A percentile compares a stretch with the other conserved stretches of the same genome.
Evolutionary conservation across 176 grass and related monocot species (phyloP).

Genomic region (Lolium rigidum): DNA sequence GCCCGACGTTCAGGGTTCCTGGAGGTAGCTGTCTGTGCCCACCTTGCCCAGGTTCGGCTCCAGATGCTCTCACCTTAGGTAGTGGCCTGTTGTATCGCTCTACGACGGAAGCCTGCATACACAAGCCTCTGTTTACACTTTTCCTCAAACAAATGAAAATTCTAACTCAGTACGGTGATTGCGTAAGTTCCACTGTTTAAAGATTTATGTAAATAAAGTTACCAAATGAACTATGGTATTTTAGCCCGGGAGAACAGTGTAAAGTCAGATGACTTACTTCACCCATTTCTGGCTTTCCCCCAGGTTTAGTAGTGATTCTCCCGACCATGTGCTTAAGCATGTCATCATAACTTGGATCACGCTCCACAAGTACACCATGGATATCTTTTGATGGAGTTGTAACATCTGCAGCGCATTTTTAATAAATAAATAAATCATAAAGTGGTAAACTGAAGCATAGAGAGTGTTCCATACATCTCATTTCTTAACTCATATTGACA

Average conservation of each 20-base stretch:
- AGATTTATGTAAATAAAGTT: neutral
- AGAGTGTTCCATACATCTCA: no score
- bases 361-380: slow-evolving; percentile 61
- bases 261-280: slow-evolving; percentile 60
- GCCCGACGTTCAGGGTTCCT: slow-evolving; percentile 55
- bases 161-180: neutral
- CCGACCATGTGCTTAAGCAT: slow-evolving; percentile 96
- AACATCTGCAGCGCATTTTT: slow-evolving; percentile 50
- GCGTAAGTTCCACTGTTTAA: neutral
- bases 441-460: no score
- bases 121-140: neutral
- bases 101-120: slow-evolving; percentile 59
- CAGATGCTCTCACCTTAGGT: slow-evolving; percentile 68
- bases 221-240: neutral
- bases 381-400: slow-evolving; percentile 40
- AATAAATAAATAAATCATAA: neutral
- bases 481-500: neutral
- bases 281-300: slow-evolving; percentile 89
- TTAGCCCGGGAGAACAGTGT: neutral
- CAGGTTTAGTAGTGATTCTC: slow-evolving; percentile 87
- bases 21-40: slow-evolving; percentile 53
- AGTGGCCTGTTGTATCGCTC: slow-evolving; percentile 55
- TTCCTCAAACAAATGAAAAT: neutral
- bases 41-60: slow-evolving; percentile 34
- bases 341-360: slow-evolving; percentile 86